These are phyloP conservation scores for Penicillium verrucosum DNA, from an alignment of 2,329 filamentous ascomycete genomes.

Conservation along the genomic window DNA sequence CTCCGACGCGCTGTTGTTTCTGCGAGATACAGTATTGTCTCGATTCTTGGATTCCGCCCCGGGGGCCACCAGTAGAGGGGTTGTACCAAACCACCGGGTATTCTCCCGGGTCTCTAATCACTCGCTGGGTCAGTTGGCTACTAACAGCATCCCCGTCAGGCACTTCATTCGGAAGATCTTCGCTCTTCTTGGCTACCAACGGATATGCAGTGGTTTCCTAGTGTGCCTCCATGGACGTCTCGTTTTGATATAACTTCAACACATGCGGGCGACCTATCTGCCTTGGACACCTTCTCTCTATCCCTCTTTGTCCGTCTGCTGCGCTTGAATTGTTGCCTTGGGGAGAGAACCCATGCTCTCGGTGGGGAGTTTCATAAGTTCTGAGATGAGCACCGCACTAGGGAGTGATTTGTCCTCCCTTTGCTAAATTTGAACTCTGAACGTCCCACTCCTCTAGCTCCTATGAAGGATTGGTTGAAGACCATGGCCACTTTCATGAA, in stretches of 20 bases:
- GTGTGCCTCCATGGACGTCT: conserved; percentile 16
- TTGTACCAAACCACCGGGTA: conserved; percentile 31
- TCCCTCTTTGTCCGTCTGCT: not conserved
- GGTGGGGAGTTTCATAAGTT: conserved; percentile 7
- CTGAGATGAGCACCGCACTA: conserved; percentile 19
- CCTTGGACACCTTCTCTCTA: conserved; percentile 1
- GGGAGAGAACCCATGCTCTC: conserved; percentile 2
- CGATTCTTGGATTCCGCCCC: conserved; percentile 12
- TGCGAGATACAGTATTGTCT: conserved; percentile 5
- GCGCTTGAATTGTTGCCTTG: not conserved
- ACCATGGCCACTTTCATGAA: conserved; percentile 32
- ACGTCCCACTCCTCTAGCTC: not conserved
- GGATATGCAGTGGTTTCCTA: conserved; percentile 23
- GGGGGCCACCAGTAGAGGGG: conserved; percentile 22
- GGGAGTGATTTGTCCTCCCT: conserved; percentile 21
- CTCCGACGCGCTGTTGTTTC: conserved; percentile 19
- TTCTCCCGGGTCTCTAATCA: conserved; percentile 12
- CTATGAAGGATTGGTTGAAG: conserved; percentile 26
- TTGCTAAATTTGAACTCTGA: not conserved
- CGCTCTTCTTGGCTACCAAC: conserved; percentile 10
- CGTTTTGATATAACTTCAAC: conserved; percentile 25
- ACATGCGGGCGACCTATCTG: conserved; percentile 16
- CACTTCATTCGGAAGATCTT: conserved; percentile 20
- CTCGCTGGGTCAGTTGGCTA: conserved; percentile 12
- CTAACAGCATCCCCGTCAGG: conserved; percentile 15